These are phyloP conservation scores for Aspergillus piperis DNA, from an alignment of 2,329 filamentous ascomycete genomes.

Conservation along the genomic window DNA sequence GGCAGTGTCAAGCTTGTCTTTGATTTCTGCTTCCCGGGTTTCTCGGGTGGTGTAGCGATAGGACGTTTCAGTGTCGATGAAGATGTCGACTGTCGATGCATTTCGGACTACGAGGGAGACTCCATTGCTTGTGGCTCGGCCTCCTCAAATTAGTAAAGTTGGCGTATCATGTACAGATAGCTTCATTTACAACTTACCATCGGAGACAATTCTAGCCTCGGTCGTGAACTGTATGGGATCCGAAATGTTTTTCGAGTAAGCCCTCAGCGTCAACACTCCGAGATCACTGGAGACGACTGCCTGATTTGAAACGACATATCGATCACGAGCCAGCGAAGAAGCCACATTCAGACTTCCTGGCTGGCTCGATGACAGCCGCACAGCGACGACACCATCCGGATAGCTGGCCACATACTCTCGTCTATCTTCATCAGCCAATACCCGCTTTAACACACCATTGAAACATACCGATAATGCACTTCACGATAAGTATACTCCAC, in stretches of 20 bases:
- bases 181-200: not conserved
- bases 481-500: conserved; percentile 11
- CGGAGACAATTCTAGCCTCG: not conserved
- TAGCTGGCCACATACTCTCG: conserved; percentile 19
- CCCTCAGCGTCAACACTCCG: not conserved
- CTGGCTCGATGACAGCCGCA: conserved; percentile 8
- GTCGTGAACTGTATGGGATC: conserved; percentile 3
- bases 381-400: conserved; percentile 11
- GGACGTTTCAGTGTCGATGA: conserved; percentile 15
- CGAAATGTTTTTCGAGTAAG: not conserved
- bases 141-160: too few relatives aligned
- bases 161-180: too few relatives aligned
- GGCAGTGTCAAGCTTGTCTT: not conserved
- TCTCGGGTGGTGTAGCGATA: not conserved
- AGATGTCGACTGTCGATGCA: conserved; percentile 1
- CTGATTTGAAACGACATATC: not conserved
- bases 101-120: not conserved
- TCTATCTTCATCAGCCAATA: not conserved
- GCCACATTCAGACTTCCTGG: not conserved
- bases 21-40: not conserved
- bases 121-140: too few relatives aligned
- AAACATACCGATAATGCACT: conserved; percentile 10
- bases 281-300: not conserved
- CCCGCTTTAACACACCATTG: not conserved
- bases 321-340: conserved; percentile 1